phyloP scores from a whole-genome alignment of 768 basidiomycete species.

The Mycena haematopus region DNA sequence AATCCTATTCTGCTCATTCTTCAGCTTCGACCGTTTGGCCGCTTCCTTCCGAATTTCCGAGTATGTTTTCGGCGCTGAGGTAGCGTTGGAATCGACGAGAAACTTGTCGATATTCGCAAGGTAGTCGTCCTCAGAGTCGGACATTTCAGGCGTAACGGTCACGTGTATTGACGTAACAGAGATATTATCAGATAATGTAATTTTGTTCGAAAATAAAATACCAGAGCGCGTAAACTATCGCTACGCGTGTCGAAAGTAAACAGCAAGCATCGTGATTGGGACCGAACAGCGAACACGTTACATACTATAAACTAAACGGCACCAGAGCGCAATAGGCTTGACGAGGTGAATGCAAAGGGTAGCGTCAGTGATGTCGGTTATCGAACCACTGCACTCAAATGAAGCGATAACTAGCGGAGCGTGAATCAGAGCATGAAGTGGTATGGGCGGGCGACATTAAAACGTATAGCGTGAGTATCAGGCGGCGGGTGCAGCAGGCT shows the following conservation, averaged over 20 bases:
- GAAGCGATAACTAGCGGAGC: conserved; percentile 45
- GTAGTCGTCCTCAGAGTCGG: conserved; percentile 84
- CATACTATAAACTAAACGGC: conserved; percentile 46
- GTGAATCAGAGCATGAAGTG: conserved; percentile 31
- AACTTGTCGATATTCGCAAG: conserved; percentile 80
- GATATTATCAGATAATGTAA: background rate
- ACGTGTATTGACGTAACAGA: conserved; percentile 1
- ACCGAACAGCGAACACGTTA: conserved; percentile 32
- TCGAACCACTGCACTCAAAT: conserved; percentile 35
- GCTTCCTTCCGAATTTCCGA: conserved; percentile 73
- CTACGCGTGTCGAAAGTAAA: conserved; percentile 8
- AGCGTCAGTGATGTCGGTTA: conserved; percentile 31
- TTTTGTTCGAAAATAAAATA: background rate
- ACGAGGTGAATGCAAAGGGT: conserved; percentile 34
- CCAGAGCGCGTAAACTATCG: background rate
- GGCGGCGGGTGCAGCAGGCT: conserved; percentile 32
- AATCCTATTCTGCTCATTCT: conserved; percentile 69
- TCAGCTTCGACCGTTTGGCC: conserved; percentile 58
- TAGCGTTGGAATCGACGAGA: conserved; percentile 50
- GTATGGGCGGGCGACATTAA: conserved; percentile 28
- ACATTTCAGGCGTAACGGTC: conserved; percentile 48
- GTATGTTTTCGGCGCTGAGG: conserved; percentile 66
- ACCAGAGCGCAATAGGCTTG: conserved; percentile 53
- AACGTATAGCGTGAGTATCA: conserved; percentile 33
- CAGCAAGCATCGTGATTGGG: conserved; percentile 31